Percentiles rank a stretch among this genome's conserved stretches.
phyloP scores from a whole-genome alignment of 2,329 filamentous ascomycete species.

The Penicillium hesseltinei region DNA sequence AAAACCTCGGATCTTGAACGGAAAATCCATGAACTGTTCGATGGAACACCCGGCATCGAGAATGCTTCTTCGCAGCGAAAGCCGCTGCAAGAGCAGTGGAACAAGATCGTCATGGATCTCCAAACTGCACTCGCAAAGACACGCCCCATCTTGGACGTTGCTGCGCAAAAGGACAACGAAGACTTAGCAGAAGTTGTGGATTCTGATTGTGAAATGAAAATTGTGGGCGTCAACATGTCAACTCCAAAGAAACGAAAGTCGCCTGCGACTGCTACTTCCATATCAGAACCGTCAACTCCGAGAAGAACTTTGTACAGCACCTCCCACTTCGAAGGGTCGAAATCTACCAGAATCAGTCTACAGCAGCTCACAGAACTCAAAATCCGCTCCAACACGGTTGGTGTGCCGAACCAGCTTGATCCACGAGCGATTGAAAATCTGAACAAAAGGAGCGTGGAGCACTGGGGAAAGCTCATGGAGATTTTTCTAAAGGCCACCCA shows the following conservation, averaged over 20 bases:
- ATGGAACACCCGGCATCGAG: constrained; percentile 41
- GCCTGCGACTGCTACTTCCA: not conserved
- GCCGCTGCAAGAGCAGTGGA: constrained; percentile 46
- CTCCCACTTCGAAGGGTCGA: constrained; percentile 24
- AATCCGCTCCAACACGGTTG: constrained; percentile 52
- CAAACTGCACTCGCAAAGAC: constrained; percentile 47
- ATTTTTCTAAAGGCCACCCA: constrained; percentile 37
- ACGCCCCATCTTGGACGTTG: constrained; percentile 37
- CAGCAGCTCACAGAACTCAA: not conserved
- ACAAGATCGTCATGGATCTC: constrained; percentile 52
- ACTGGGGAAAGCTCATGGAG: constrained; percentile 58
- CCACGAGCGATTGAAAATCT: constrained; percentile 61
- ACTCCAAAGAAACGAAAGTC: constrained; percentile 25
- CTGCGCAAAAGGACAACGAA: constrained; percentile 30
- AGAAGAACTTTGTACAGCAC: constrained; percentile 4
- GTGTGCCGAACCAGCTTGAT: constrained; percentile 59
- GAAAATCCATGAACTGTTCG: constrained; percentile 54
- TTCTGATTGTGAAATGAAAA: constrained; percentile 29
- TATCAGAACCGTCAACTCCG: not conserved
- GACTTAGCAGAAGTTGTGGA: constrained; percentile 36
- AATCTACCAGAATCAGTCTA: not conserved
- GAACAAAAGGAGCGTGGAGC: constrained; percentile 55
- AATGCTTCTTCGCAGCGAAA: constrained; percentile 27
- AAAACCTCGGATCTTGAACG: constrained; percentile 59
- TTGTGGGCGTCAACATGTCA: not conserved